phyloP scores from a whole-genome alignment of 345 rosid species.

The Euphorbia tirucalli region DNA sequence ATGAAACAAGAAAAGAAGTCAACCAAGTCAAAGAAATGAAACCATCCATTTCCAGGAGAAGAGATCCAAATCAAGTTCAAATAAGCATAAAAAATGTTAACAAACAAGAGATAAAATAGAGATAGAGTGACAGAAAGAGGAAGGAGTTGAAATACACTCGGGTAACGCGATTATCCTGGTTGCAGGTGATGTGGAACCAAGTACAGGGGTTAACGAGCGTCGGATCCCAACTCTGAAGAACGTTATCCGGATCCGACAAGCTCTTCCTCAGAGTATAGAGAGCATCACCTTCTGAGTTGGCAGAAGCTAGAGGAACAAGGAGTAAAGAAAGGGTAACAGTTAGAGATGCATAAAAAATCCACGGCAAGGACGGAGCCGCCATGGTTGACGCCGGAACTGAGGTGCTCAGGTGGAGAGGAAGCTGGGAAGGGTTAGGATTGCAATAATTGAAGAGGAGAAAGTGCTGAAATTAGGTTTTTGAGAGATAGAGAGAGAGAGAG shows the following conservation, averaged over 20 bases:
- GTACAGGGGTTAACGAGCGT: constrained; percentile 94
- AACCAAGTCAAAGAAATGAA: background rate
- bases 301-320: constrained; percentile 32
- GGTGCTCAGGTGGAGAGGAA: background rate
- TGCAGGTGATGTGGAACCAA: constrained; percentile 96
- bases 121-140: background rate
- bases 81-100: background rate
- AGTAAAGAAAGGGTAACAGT: constrained; percentile 18
- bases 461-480: background rate
- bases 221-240: constrained; percentile 99
- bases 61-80: background rate
- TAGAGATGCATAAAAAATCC: constrained; percentile 34
- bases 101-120: background rate
- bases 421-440: constrained; percentile 8
- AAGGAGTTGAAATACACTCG: constrained; percentile 51
- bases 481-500: background rate
- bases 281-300: constrained; percentile 91
- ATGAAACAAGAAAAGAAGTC: background rate
- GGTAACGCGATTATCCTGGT: constrained; percentile 83
- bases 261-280: constrained; percentile 65
- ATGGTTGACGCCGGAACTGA: constrained; percentile 21
- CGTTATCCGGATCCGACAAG: constrained; percentile 77
- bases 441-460: constrained; percentile 8
- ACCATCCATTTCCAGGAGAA: background rate
- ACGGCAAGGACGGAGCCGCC: constrained; percentile 45